Base-by-base conservation (phyloP, 495 filamentous ascomycete genomes). In the Talaromyces stipitatus region DNA sequence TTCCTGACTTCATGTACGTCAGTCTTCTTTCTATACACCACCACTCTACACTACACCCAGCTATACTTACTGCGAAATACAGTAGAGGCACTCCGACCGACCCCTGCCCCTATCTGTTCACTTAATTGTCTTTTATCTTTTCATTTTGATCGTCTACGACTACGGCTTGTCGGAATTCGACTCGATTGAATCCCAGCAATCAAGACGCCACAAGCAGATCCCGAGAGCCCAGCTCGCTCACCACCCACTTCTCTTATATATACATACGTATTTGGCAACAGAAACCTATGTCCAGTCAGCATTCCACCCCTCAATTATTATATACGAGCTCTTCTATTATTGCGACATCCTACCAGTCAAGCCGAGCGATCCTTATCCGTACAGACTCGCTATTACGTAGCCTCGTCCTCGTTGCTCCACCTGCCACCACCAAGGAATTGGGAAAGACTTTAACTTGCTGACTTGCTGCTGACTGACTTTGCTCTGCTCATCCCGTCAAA, bases 1-100 rank as follows among this genome's bases (percentile, higher is more conserved):
- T 20, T 51, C 12, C 48, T 51, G 48, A 51, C 48, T 30, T 51
- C 48, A 51, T 51, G 43, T 26, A 46, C 43, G 43, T 47, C 43
- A 47, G 22, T n/a, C 1, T 9, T 18, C 36, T 41, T 8, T 8
- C n/a, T n/a, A 8, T n/a, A 5, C n/a, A 18, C n/a, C 18, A 26
- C 41, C 14, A 10, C 41, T 20, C 18, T 24, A 47, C 9, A 47
- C 43, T 12, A 6, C 33, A 14, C 3, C 33, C 4, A 29, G n/a
- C 36, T 41, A 36, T 36, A 29, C 28, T 29, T 29, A 29, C 28
- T 29, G 28, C 28, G 9, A 29, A 29, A 9, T 29, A n/a, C n/a
- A n/a, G n/a, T n/a, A n/a, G n/a, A n/a, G n/a, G n/a, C n/a, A n/a
- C n/a, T n/a, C n/a, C n/a, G n/a, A n/a, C n/a, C n/a, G n/a, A n/a